Percentiles rank a stretch among this genome's conserved stretches.
Conservation (phyloP, 768 basidiomycete species). For the Lanmaoa rubissima region DNA sequence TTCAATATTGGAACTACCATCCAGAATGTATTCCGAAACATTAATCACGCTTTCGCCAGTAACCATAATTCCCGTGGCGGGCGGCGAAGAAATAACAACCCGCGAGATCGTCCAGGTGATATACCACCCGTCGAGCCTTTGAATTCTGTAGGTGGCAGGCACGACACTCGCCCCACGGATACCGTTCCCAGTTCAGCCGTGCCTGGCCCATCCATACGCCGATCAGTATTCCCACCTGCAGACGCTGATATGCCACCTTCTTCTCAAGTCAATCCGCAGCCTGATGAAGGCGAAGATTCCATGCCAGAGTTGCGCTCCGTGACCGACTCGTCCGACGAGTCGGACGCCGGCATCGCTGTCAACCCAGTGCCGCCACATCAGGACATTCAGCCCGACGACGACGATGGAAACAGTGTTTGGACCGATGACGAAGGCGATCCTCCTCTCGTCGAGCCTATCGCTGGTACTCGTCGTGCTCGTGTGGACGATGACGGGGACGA, state of each 20-base stretch:
- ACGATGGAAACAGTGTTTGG: slow-evolving; percentile 30
- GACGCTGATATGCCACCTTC: slow-evolving; percentile 9
- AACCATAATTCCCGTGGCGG: slow-evolving; percentile 5
- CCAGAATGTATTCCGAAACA: slow-evolving; percentile 31
- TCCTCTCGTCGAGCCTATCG: slow-evolving; percentile 32
- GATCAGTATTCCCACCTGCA: neutral
- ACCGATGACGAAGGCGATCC: slow-evolving; percentile 32
- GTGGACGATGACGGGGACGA: slow-evolving; percentile 64
- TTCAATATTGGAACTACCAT: slow-evolving; percentile 29
- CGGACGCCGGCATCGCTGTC: slow-evolving; percentile 31
- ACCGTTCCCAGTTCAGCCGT: neutral
- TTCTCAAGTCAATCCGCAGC: slow-evolving; percentile 4
- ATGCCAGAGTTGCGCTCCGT: slow-evolving; percentile 44
- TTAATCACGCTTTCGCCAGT: slow-evolving; percentile 31
- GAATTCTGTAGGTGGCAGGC: neutral
- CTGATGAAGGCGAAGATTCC: slow-evolving; percentile 35
- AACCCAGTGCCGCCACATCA: slow-evolving; percentile 27
- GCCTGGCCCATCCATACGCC: neutral
- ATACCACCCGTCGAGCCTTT: slow-evolving; percentile 5
- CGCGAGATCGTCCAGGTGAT: neutral
- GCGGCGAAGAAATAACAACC: neutral
- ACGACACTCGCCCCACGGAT: neutral
- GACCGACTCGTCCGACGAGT: slow-evolving; percentile 38
- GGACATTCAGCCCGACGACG: slow-evolving; percentile 26
- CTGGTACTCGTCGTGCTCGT: slow-evolving; percentile 47